Evolutionary conservation across 2,329 filamentous ascomycete genomes (phyloP), one percentile per base, ranked within the genome.

Genomic region (Fusarium nematophilum): DNA sequence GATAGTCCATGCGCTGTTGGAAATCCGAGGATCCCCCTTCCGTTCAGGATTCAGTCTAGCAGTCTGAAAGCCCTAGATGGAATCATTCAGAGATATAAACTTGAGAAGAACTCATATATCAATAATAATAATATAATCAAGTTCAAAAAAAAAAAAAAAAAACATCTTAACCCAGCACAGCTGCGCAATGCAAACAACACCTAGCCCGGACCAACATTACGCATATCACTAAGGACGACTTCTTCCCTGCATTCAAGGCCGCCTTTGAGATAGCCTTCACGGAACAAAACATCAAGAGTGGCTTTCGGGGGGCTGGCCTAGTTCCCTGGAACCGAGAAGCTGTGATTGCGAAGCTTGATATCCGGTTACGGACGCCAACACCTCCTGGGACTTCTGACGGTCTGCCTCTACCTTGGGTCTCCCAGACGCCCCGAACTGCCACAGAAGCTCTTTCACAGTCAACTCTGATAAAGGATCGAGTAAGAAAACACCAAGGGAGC

Each of bases 61-160:
- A 38, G 48, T 38, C 31, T 52, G n/a, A 52, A 46, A 45, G 49
- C 26, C 49, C 49, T 39, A 23, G 38, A 51, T 43, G 23, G 33
- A 51, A 43, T 37, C 25, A 50, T 27, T n/a, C 18, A 50, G 47
- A 50, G 47, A 43, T 43, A 43, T 50, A 43, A 40, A 33, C 46
- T n/a, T n/a, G n/a, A n/a, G n/a, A n/a, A n/a, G n/a, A n/a, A n/a
- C n/a, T n/a, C n/a, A n/a, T n/a, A n/a, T n/a, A n/a, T n/a, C n/a
- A n/a, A n/a, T n/a, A n/a, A n/a, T n/a, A n/a, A n/a, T n/a, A n/a
- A n/a, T n/a, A n/a, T n/a, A n/a, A n/a, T n/a, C n/a, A n/a, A n/a
- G n/a, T n/a, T n/a, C n/a, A n/a, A n/a, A n/a, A n/a, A n/a, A n/a
- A n/a, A n/a, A n/a, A n/a, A n/a, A n/a, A n/a, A n/a, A n/a, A n/a